Base-by-base conservation (phyloP, 306 rosid species). In the Quercus gilva region DNA sequence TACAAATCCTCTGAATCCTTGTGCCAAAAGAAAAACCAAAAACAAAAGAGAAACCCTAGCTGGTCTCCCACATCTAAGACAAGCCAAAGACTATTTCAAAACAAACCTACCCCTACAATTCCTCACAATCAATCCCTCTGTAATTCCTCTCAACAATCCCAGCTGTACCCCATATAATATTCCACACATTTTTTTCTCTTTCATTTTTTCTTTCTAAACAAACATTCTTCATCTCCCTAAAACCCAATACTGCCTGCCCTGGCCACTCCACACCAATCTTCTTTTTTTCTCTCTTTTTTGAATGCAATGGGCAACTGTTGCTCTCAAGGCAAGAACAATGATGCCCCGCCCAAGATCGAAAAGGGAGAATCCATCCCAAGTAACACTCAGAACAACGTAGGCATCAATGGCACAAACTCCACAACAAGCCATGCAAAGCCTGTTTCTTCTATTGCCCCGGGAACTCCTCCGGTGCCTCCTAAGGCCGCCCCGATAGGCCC, bases 221-320 rank as follows among this genome's bases (percentile, higher is more conserved):
- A 53, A 78, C 77, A 53, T 80, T 76, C 53, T 77, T 86, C 87
- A 87, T 80, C 69, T 56, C 72, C 82, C 90, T 84, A 82, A 79
- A 88, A 84, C 73, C 85, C 88, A 71, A 78, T 65, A 71, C 74
- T 75, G 76, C 75, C 81, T 71, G 74, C 80, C 76, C 79, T 79
- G 88, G 43, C 69, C 82, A 77, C 81, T 58, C 73, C 17, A 33
- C 55, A 79, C 74, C 76, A 75, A 35, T 74, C 49, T 21, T 73
- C 75, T 68, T 58, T 61, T 15, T 58, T 26, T 67, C 77, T 76
- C 52, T 71, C 58, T 71, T 63, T 57, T 45, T 21, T 28, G 35
- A 35, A 31, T 79, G 41, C 87, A 89, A 96, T 96, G 99, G 99
- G 99, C 77, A 96, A 93, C 68, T 96, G 99, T 84, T 96, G 98